Conservation (phyloP, 1,284 basidiomycete genomes). For the Irpex sp. region DNA sequence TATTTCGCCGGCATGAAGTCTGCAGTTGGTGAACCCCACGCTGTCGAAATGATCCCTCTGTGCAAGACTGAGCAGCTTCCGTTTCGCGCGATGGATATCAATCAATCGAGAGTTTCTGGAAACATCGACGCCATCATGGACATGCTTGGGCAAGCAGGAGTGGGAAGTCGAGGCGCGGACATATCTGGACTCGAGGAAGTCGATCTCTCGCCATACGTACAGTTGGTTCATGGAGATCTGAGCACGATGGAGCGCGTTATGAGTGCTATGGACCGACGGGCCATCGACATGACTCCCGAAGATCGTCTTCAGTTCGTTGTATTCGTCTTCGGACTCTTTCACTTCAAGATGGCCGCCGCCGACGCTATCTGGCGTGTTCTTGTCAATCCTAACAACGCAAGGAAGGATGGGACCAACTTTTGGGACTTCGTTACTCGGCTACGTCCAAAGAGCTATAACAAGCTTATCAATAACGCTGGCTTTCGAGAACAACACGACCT, state of each 20-base stretch:
- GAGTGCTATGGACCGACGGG: constrained; percentile 15
- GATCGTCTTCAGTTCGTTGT: constrained; percentile 26
- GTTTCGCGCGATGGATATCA: constrained; percentile 6
- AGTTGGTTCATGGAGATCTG: constrained; percentile 9
- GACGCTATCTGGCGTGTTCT: constrained; percentile 32
- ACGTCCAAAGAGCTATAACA: constrained; percentile 23
- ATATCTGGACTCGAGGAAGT: not conserved
- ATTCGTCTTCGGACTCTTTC: constrained; percentile 33
- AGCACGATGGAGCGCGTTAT: constrained; percentile 23
- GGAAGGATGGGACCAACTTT: constrained; percentile 17
- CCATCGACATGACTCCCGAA: constrained; percentile 24
- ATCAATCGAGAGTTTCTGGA: constrained; percentile 5
- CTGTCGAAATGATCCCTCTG: constrained; percentile 18
- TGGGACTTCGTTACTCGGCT: constrained; percentile 18
- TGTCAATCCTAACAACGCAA: constrained; percentile 15
- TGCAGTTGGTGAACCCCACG: constrained; percentile 12
- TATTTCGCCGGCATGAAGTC: too few species aligned
- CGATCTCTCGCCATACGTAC: not conserved
- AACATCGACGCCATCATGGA: constrained; percentile 3
- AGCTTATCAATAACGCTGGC: constrained; percentile 26
- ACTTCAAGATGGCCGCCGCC: constrained; percentile 35
- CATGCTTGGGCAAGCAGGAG: constrained; percentile 2
- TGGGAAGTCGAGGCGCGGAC: not conserved
- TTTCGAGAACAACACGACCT: constrained; percentile 34
- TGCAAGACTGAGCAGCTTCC: constrained; percentile 4